A percentile compares a stretch with the other conserved stretches of the same genome.
phyloP scores from a whole-genome alignment of 305 asterid species.

The Rubia peregrina region DNA sequence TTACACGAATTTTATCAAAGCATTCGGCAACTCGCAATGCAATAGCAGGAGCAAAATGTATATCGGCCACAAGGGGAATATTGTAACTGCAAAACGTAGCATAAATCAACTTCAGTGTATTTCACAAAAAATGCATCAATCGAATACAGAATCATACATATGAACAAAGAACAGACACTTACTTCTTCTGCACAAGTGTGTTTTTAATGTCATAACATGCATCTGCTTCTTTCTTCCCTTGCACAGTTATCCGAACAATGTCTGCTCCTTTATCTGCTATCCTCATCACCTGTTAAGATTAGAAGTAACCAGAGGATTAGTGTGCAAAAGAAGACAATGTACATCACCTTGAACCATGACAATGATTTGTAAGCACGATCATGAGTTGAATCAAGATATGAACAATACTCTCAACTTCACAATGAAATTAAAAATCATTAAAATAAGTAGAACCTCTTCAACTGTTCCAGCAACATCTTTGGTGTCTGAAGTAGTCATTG shows the following conservation, averaged over 20 bases:
- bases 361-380: not conserved
- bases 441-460: slow-evolving; percentile 63
- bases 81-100: slow-evolving; percentile 58
- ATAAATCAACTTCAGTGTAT: slow-evolving; percentile 24
- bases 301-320: slow-evolving; percentile 12
- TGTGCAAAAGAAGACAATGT: not conserved
- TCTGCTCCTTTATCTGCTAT: slow-evolving; percentile 97
- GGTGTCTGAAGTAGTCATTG: slow-evolving; percentile 98
- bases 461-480: slow-evolving; percentile 94
- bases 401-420: not conserved
- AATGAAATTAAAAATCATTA: not conserved
- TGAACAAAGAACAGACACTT: slow-evolving; percentile 16
- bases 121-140: slow-evolving; percentile 9
- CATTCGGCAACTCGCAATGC: slow-evolving; percentile 96
- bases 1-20: slow-evolving; percentile 96
- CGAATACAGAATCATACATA: slow-evolving; percentile 12
- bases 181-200: slow-evolving; percentile 94
- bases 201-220: slow-evolving; percentile 90
- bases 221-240: slow-evolving; percentile 98
- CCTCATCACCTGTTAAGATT: slow-evolving; percentile 70
- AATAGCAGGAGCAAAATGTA: slow-evolving; percentile 94
- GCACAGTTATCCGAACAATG: slow-evolving; percentile 93
- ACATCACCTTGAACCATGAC: slow-evolving; percentile 2
- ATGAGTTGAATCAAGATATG: slow-evolving; percentile 2
- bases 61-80: slow-evolving; percentile 98